Evolutionary conservation across 495 filamentous ascomycete species (phyloP).

Genomic region (Immersiella caudata): DNA sequence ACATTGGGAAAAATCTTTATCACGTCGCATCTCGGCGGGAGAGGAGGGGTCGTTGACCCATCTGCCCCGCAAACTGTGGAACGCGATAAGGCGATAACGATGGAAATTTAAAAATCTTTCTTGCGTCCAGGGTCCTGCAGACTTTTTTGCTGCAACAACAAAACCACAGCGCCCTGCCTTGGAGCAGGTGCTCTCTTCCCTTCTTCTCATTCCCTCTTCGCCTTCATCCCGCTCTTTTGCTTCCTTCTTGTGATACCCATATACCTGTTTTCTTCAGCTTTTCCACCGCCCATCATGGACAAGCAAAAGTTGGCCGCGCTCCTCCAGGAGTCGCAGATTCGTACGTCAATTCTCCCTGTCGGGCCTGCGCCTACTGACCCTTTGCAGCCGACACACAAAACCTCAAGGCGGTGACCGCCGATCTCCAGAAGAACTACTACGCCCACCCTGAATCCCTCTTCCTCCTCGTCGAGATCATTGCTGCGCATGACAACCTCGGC

Average conservation of each 20-base stretch:
- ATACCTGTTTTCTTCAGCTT: slow-evolving; percentile 19
- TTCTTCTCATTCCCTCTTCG: slow-evolving; percentile 20
- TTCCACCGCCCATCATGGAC: slow-evolving; percentile 59
- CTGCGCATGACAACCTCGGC: slow-evolving; percentile 67
- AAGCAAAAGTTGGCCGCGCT: slow-evolving; percentile 72
- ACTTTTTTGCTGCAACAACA: slow-evolving; percentile 21
- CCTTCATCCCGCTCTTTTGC: slow-evolving; percentile 15
- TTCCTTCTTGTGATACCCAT: slow-evolving; percentile 36
- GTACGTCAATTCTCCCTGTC: slow-evolving; percentile 53
- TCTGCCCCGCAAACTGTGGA: no score
- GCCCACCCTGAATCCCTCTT: slow-evolving; percentile 79
- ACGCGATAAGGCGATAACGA: slow-evolving; percentile 18
- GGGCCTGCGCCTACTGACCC: slow-evolving; percentile 33
- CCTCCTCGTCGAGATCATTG: slow-evolving; percentile 81
- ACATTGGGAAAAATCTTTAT: no score
- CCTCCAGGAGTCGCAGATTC: slow-evolving; percentile 73
- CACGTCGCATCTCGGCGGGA: no score
- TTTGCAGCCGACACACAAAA: slow-evolving; percentile 70
- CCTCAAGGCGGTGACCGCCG: slow-evolving; percentile 87
- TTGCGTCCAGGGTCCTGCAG: slow-evolving; percentile 21
- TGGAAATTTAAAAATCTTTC: slow-evolving; percentile 34
- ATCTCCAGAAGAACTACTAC: slow-evolving; percentile 90
- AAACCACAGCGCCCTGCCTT: slow-evolving; percentile 18
- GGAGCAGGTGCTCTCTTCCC: slow-evolving; percentile 14
- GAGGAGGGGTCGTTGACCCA: no score